Conservation (phyloP, 2,329 filamentous ascomycete species). For the Cercospora beticola region DNA sequence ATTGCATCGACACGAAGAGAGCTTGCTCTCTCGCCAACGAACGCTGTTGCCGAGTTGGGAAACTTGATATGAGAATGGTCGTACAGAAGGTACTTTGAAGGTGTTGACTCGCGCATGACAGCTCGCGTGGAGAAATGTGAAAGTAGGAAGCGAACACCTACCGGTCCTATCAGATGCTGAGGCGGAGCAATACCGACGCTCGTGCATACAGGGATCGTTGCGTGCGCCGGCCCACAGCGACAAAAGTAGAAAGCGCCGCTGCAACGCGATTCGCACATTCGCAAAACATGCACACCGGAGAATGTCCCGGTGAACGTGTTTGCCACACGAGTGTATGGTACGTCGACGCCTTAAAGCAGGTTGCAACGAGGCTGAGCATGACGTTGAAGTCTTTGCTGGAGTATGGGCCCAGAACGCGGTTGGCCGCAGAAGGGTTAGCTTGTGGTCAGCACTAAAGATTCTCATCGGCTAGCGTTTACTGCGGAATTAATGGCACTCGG, state of each 20-base stretch:
- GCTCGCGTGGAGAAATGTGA: background rate
- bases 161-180: background rate
- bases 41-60: background rate
- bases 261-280: background rate
- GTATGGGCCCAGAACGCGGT: background rate
- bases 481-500: background rate
- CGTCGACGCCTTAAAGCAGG: background rate
- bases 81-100: background rate
- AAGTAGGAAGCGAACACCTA: background rate
- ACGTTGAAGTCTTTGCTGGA: background rate
- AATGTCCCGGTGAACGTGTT: background rate
- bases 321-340: background rate
- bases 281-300: background rate
- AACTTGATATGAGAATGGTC: background rate
- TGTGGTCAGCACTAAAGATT: background rate
- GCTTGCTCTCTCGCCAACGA: background rate
- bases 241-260: background rate
- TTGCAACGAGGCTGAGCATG: background rate
- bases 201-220: background rate
- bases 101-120: background rate
- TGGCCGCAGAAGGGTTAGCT: background rate
- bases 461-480: background rate
- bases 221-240: background rate
- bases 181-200: background rate
- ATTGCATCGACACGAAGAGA: background rate